A percentile compares a stretch with the other conserved stretches of the same genome.
phyloP scores from a whole-genome alignment of 75 land plant genomes.

The Isoetes taiwanensis region DNA sequence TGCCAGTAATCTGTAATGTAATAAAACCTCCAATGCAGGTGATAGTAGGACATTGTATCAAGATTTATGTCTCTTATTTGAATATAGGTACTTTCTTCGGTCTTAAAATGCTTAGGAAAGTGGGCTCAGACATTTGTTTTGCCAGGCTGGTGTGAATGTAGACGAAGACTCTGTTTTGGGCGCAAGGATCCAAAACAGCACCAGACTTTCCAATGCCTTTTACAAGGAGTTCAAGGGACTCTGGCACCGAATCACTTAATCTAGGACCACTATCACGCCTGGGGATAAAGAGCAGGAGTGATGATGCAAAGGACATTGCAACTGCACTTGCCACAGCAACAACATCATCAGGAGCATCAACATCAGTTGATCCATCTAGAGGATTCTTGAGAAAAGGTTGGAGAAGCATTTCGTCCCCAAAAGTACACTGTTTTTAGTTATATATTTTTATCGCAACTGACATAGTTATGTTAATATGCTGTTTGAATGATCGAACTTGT shows the following conservation, averaged over 20 bases:
- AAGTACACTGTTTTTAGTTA: neutral
- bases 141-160: conserved; percentile 8
- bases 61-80: neutral
- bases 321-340: conserved; percentile 13
- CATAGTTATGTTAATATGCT: too few relatives aligned
- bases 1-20: neutral
- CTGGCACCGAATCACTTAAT: conserved; percentile 8
- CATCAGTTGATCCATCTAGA: conserved; percentile 19
- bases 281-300: conserved; percentile 10
- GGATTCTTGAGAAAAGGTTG: conserved; percentile 30
- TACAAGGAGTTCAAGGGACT: conserved; percentile 10
- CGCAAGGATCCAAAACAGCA: conserved; percentile 7
- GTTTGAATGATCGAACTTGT: too few relatives aligned
- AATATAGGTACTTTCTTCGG: neutral
- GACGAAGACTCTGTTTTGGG: neutral
- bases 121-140: neutral
- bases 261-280: conserved; percentile 15
- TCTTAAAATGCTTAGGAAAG: neutral
- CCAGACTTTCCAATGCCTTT: conserved; percentile 2
- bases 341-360: conserved; percentile 9
- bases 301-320: conserved; percentile 13
- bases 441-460: neutral
- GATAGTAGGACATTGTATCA: neutral
- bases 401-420: too few relatives aligned
- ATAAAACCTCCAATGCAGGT: neutral